phyloP scores from a whole-genome alignment of 2,329 filamentous ascomycete species.

The Talaromyces sp. region DNA sequence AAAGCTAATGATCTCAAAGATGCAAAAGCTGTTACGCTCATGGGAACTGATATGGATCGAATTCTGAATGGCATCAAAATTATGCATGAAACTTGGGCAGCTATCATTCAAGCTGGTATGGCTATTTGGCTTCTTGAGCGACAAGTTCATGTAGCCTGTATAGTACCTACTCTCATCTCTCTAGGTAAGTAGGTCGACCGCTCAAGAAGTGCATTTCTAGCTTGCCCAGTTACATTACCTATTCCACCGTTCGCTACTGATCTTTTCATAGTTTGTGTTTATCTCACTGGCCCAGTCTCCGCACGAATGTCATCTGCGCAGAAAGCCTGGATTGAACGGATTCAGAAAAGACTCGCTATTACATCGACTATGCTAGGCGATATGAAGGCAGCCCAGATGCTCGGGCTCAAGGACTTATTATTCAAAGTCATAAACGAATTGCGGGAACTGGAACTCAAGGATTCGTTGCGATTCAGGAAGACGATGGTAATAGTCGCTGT shows the following conservation, averaged over 20 bases:
- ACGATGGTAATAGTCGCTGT: not conserved
- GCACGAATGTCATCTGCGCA: not conserved
- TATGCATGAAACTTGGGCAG: slow-evolving; percentile 44
- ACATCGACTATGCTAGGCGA: slow-evolving; percentile 28
- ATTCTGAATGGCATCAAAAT: slow-evolving; percentile 38
- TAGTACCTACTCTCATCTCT: slow-evolving; percentile 32
- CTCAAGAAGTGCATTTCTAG: not conserved
- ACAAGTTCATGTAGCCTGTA: slow-evolving; percentile 40
- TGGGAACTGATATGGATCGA: slow-evolving; percentile 44
- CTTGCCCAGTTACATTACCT: not conserved
- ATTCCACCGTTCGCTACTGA: not conserved
- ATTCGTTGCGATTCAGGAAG: slow-evolving; percentile 3
- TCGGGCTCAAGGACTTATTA: slow-evolving; percentile 42
- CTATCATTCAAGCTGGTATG: slow-evolving; percentile 40
- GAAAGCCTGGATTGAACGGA: slow-evolving; percentile 6
- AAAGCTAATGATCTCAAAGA: slow-evolving; percentile 29
- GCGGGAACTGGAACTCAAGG: slow-evolving; percentile 31
- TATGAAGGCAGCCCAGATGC: slow-evolving; percentile 47
- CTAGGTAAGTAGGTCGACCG: not conserved
- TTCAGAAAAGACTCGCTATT: slow-evolving; percentile 1
- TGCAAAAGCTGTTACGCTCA: slow-evolving; percentile 38
- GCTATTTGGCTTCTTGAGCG: slow-evolving; percentile 40
- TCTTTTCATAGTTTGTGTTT: not conserved
- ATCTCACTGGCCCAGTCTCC: slow-evolving; percentile 4
- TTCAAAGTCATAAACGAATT: slow-evolving; percentile 34